These are phyloP conservation scores for Geranium incanum DNA, from an alignment of 441 rosid species.

Conservation along the genomic window DNA sequence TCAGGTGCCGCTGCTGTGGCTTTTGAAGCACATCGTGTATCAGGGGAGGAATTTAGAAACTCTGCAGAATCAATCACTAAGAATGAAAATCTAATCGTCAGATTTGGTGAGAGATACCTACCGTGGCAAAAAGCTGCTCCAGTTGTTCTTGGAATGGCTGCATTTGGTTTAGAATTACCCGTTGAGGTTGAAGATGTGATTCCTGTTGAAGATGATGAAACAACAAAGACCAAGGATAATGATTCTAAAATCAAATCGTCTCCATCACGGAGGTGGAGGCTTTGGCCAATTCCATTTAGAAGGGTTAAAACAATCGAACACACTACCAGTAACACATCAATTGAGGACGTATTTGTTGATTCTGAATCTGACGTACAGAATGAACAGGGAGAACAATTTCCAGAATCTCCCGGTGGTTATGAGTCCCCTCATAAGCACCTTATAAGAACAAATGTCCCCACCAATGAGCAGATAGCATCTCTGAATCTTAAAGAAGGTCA, in stretches of 20 bases:
- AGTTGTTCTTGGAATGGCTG: conserved; percentile 55
- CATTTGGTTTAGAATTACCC: conserved; percentile 53
- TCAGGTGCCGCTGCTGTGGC: conserved; percentile 54
- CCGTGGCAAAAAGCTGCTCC: conserved; percentile 77
- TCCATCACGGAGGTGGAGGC: conserved; percentile 68
- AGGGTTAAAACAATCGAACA: conserved; percentile 70
- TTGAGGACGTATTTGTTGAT: conserved; percentile 73
- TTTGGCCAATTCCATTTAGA: conserved; percentile 76
- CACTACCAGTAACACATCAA: conserved; percentile 46
- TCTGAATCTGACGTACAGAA: conserved; percentile 48
- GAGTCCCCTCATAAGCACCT: conserved; percentile 53
- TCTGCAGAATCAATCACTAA: conserved; percentile 46
- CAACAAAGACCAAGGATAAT: conserved; percentile 31
- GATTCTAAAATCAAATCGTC: conserved; percentile 35
- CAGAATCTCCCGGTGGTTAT: conserved; percentile 25
- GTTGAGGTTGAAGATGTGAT: conserved; percentile 51
- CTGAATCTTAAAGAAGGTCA: conserved; percentile 86
- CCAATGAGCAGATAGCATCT: conserved; percentile 76
- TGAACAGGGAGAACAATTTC: conserved; percentile 26
- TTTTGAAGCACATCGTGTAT: conserved; percentile 50
- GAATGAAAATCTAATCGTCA: conserved; percentile 54
- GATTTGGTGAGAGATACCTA: conserved; percentile 47
- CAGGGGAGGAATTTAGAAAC: conserved; percentile 46
- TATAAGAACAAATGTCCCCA: conserved; percentile 68
- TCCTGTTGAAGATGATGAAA: conserved; percentile 47